phyloP scores from a whole-genome alignment of 306 rosid species.

The Arachis hypogaea region DNA sequence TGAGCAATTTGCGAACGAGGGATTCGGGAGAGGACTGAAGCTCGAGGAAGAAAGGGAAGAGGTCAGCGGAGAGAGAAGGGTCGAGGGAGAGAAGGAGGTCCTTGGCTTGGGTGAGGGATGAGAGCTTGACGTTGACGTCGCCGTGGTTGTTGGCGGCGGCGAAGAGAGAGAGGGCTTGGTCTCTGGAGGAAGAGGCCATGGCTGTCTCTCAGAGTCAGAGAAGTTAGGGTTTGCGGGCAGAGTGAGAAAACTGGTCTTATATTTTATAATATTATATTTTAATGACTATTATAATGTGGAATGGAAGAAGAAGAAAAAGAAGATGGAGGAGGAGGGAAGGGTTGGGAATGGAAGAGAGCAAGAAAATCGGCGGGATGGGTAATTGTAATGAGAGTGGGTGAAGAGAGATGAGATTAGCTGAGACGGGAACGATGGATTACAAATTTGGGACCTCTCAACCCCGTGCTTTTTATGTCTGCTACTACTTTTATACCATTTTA shows the following conservation, averaged over 20 bases:
- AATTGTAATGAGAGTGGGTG: neutral
- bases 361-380: slow-evolving; percentile 14
- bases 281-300: no score
- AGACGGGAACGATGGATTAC: slow-evolving; percentile 20
- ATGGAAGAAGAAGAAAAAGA: neutral
- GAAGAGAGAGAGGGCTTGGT: slow-evolving; percentile 81
- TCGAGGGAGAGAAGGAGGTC: slow-evolving; percentile 70
- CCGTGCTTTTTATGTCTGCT: neutral
- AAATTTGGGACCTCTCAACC: neutral
- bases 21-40: slow-evolving; percentile 84
- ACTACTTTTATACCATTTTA: neutral
- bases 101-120: slow-evolving; percentile 77
- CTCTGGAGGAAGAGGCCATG: slow-evolving; percentile 70
- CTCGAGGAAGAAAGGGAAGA: slow-evolving; percentile 82
- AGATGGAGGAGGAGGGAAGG: neutral
- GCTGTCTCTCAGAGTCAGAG: neutral
- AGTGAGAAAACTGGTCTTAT: neutral
- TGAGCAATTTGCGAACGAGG: slow-evolving; percentile 79
- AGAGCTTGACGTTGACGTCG: slow-evolving; percentile 81
- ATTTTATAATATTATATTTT: no score
- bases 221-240: slow-evolving; percentile 47
- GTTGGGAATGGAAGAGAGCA: slow-evolving; percentile 28
- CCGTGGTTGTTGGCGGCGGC: slow-evolving; percentile 96
- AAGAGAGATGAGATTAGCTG: neutral
- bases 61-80: slow-evolving; percentile 69